Conservation (phyloP, 345 rosid genomes). For the Salix dunnii region DNA sequence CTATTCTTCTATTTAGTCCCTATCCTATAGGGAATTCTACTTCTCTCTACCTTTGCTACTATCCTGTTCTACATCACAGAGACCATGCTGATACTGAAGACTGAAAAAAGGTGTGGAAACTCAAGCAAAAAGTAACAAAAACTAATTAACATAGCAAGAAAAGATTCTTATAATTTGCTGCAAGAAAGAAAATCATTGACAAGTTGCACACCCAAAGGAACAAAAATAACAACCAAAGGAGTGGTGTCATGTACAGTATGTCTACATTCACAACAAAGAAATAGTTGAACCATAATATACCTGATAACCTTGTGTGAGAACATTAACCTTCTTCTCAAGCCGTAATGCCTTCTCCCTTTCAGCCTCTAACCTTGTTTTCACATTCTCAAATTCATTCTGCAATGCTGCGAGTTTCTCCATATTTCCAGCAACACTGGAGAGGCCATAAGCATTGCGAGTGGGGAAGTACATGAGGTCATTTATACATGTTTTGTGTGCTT, state of each 20-base stretch:
- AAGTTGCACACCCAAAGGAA: not conserved
- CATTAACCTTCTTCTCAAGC: slow-evolving; percentile 71
- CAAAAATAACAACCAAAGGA: not conserved
- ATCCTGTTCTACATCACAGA: no score
- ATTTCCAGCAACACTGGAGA: slow-evolving; percentile 89
- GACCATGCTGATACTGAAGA: not conserved
- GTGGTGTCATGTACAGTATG: not conserved
- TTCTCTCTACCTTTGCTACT: no score
- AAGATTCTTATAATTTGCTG: not conserved
- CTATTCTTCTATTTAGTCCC: no score
- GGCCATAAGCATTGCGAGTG: slow-evolving; percentile 77
- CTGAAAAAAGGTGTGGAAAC: not conserved
- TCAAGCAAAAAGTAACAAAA: not conserved
- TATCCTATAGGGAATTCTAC: no score
- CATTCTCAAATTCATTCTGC: slow-evolving; percentile 70
- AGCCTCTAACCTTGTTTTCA: slow-evolving; percentile 64
- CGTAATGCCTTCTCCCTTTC: slow-evolving; percentile 84
- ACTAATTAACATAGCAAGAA: not conserved
- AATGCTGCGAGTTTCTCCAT: slow-evolving; percentile 83
- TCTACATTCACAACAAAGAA: not conserved
- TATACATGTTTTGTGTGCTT: slow-evolving; percentile 82
- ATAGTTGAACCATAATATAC: slow-evolving; percentile 32
- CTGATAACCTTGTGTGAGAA: slow-evolving; percentile 94
- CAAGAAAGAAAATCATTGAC: not conserved
- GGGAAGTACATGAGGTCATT: slow-evolving; percentile 98